These are phyloP conservation scores for Podaxis sp. DNA, from an alignment of 768 basidiomycete genomes.

Conservation along the genomic window DNA sequence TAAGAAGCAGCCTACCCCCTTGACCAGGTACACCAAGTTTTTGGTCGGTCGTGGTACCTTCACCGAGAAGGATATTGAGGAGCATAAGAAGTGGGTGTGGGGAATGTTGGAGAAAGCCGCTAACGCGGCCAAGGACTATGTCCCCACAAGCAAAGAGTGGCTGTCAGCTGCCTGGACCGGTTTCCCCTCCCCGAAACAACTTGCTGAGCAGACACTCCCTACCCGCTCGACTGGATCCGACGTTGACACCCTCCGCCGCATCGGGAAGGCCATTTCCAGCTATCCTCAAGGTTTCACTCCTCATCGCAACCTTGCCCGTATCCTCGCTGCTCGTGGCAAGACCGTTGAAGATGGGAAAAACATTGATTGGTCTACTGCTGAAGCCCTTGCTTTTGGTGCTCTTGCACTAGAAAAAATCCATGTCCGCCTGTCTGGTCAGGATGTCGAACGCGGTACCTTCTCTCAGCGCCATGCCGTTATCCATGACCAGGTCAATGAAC, in stretches of 20 bases:
- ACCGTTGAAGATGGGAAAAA: conserved; percentile 85
- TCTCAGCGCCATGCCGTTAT: conserved; percentile 97
- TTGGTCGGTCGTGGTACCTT: conserved; percentile 90
- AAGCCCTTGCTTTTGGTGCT: conserved; percentile 94
- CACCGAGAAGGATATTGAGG: conserved; percentile 93
- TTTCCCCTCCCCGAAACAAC: conserved; percentile 95
- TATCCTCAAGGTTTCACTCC: conserved; percentile 84
- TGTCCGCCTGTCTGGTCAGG: conserved; percentile 94
- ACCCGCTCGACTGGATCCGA: conserved; percentile 83
- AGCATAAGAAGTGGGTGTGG: conserved; percentile 99
- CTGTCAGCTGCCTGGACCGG: conserved; percentile 97
- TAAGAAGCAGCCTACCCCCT: conserved; percentile 86
- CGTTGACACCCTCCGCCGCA: conserved; percentile 69
- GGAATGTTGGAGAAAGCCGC: conserved; percentile 97
- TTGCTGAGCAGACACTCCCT: conserved; percentile 91
- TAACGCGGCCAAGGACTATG: conserved; percentile 93
- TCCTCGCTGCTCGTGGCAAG: conserved; percentile 84
- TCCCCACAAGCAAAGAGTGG: conserved; percentile 95
- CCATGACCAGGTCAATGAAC: conserved; percentile 92
- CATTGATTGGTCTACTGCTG: conserved; percentile 99
- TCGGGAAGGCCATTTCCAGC: conserved; percentile 85
- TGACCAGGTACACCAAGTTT: conserved; percentile 91
- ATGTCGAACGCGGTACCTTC: conserved; percentile 98
- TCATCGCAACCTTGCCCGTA: conserved; percentile 93
- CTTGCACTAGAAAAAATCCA: conserved; percentile 92